These are phyloP conservation scores for Heterobasidion parviporum DNA, from an alignment of 1,284 basidiomycete species.

Conservation along the genomic window DNA sequence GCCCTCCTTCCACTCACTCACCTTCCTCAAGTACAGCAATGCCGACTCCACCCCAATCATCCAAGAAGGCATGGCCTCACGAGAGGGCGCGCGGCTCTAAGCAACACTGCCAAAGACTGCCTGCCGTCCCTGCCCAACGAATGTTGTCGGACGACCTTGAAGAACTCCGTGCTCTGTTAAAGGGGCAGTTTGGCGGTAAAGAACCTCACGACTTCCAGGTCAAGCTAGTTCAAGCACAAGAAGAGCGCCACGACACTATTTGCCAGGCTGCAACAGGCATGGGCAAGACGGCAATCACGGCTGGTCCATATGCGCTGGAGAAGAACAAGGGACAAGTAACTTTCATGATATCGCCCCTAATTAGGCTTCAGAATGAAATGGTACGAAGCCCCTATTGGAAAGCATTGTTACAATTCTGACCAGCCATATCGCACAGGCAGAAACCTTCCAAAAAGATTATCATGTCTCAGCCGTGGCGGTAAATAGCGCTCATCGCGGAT, in stretches of 20 bases:
- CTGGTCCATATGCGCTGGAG: constrained; percentile 7
- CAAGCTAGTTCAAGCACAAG: constrained; percentile 5
- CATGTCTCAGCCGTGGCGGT: constrained; percentile 22
- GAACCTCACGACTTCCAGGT: constrained; percentile 16
- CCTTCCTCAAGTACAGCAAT: too few species aligned
- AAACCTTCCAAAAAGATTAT: constrained; percentile 21
- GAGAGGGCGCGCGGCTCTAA: too few species aligned
- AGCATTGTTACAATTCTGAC: not conserved
- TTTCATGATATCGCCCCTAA: constrained; percentile 26
- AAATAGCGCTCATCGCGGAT: constrained; percentile 16
- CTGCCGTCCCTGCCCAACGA: too few species aligned
- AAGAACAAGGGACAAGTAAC: constrained; percentile 19
- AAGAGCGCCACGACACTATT: constrained; percentile 9
- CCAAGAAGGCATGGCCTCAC: too few species aligned
- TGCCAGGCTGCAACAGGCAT: constrained; percentile 11
- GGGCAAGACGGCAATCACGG: constrained; percentile 13
- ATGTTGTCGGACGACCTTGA: too few species aligned
- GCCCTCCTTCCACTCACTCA: too few species aligned
- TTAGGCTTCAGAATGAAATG: constrained; percentile 30
- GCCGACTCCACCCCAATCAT: too few species aligned
- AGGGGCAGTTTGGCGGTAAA: constrained; percentile 2
- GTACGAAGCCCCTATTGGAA: constrained; percentile 14
- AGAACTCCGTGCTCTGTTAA: too few species aligned
- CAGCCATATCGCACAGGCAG: constrained; percentile 10
- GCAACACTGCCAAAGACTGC: too few species aligned